Evolutionary conservation across 1,139 yeast genomes (phyloP).

Genomic region (Lodderomyces oxycetoniae): DNA sequence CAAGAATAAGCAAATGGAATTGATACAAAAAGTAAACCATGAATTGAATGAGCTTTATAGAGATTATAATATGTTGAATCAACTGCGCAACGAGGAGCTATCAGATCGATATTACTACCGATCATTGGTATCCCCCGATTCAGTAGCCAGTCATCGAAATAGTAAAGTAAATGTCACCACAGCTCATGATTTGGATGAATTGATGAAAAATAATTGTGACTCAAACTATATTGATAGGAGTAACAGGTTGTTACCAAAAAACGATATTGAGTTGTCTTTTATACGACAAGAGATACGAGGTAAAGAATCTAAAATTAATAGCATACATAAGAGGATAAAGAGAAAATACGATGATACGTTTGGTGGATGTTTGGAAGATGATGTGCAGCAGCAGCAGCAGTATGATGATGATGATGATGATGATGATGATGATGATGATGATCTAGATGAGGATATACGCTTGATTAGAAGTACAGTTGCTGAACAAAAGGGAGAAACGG

Average conservation of each 20-base stretch:
- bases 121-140: slow-evolving; percentile 23
- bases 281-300: slow-evolving; percentile 16
- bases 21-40: slow-evolving; percentile 22
- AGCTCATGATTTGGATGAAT: slow-evolving; percentile 7
- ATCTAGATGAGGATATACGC: background rate
- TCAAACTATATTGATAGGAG: slow-evolving; percentile 22
- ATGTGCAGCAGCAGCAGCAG: slow-evolving; percentile 4
- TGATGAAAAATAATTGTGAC: slow-evolving; percentile 22
- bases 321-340: slow-evolving; percentile 7
- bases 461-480: background rate
- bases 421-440: slow-evolving; percentile 5
- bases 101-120: slow-evolving; percentile 29
- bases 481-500: background rate
- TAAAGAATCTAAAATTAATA: slow-evolving; percentile 5
- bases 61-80: slow-evolving; percentile 22
- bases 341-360: slow-evolving; percentile 6
- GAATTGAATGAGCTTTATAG: slow-evolving; percentile 25
- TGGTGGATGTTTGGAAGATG: background rate
- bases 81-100: slow-evolving; percentile 12
- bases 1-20: slow-evolving; percentile 19
- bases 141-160: slow-evolving; percentile 14
- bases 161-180: slow-evolving; percentile 9
- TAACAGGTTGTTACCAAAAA: slow-evolving; percentile 23
- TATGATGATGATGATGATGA: slow-evolving; percentile 13
- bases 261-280: slow-evolving; percentile 33